Evolutionary conservation across 805 yeast genomes (phyloP).

Genomic region (Wickerhamomyces ciferrii): DNA sequence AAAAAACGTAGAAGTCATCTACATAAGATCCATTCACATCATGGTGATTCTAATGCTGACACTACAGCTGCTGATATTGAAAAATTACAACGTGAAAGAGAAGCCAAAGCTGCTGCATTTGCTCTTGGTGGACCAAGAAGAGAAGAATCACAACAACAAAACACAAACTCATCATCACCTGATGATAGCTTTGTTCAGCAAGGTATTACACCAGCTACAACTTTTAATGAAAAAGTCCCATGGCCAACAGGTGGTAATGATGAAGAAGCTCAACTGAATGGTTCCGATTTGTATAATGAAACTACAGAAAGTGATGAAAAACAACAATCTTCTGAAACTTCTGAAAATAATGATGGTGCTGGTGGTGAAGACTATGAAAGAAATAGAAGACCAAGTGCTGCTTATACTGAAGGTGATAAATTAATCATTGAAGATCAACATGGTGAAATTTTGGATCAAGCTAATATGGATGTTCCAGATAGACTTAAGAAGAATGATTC

Average conservation of each 20-base stretch:
- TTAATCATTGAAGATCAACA: slow-evolving; percentile 75
- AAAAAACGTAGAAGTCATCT: neutral
- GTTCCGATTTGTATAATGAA: neutral
- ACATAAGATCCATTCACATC: slow-evolving; percentile 19
- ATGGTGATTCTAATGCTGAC: slow-evolving; percentile 20
- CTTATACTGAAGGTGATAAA: slow-evolving; percentile 64
- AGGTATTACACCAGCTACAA: slow-evolving; percentile 20
- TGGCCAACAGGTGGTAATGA: slow-evolving; percentile 3
- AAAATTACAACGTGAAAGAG: slow-evolving; percentile 33
- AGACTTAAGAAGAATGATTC: neutral
- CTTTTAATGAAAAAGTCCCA: slow-evolving; percentile 6
- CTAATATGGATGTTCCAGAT: slow-evolving; percentile 31
- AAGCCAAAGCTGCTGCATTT: slow-evolving; percentile 38
- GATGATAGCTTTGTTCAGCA: slow-evolving; percentile 10
- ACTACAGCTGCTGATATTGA: slow-evolving; percentile 27
- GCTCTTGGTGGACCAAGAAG: slow-evolving; percentile 26
- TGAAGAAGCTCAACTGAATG: slow-evolving; percentile 5
- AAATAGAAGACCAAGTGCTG: slow-evolving; percentile 29
- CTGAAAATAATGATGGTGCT: neutral
- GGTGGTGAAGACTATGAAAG: slow-evolving; percentile 19
- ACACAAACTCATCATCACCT: slow-evolving; percentile 5
- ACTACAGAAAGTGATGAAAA: slow-evolving; percentile 5
- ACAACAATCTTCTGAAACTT: neutral
- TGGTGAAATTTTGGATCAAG: slow-evolving; percentile 73
- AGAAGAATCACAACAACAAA: neutral